Evolutionary conservation across 176 grass and related monocot species (phyloP).

Genomic region (Musa troglodytarum): DNA sequence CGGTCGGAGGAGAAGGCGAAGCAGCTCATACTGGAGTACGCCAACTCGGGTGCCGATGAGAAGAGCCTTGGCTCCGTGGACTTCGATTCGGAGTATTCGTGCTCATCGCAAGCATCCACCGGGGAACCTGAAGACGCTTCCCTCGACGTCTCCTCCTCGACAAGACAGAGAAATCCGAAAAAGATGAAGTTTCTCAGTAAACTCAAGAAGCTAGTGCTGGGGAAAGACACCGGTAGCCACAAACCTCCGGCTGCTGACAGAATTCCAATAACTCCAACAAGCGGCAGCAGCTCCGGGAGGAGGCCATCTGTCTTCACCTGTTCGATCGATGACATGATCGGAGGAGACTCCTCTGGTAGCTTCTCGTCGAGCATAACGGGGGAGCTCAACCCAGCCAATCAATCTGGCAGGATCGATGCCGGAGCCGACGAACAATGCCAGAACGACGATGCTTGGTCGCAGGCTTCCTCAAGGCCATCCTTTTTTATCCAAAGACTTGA

Average conservation of each 20-base stretch:
- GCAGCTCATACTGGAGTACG: constrained; percentile 86
- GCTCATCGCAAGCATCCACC: constrained; percentile 41
- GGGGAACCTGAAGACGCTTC: constrained; percentile 41
- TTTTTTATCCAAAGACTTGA: constrained; percentile 24
- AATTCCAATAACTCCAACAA: constrained; percentile 4
- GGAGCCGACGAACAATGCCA: constrained; percentile 12
- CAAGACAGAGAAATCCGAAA: constrained; percentile 27
- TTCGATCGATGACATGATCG: constrained; percentile 47
- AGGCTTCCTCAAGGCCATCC: constrained; percentile 17
- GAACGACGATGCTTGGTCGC: not conserved
- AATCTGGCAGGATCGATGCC: not conserved
- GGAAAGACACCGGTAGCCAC: constrained; percentile 42
- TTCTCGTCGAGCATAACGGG: constrained; percentile 50
- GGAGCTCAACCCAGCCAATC: constrained; percentile 5
- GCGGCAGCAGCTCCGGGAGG: constrained; percentile 26
- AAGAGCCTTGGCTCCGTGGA: constrained; percentile 36
- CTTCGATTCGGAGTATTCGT: constrained; percentile 65
- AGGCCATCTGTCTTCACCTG: constrained; percentile 45
- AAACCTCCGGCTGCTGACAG: constrained; percentile 1
- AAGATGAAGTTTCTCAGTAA: constrained; percentile 66
- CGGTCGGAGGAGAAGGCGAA: constrained; percentile 80
- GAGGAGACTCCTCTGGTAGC: constrained; percentile 49
- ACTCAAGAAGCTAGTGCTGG: constrained; percentile 61
- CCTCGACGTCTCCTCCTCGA: constrained; percentile 28
- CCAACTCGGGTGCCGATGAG: constrained; percentile 41